phyloP scores from a whole-genome alignment of 1,284 basidiomycete species.

The Melampsora allii-populina region DNA sequence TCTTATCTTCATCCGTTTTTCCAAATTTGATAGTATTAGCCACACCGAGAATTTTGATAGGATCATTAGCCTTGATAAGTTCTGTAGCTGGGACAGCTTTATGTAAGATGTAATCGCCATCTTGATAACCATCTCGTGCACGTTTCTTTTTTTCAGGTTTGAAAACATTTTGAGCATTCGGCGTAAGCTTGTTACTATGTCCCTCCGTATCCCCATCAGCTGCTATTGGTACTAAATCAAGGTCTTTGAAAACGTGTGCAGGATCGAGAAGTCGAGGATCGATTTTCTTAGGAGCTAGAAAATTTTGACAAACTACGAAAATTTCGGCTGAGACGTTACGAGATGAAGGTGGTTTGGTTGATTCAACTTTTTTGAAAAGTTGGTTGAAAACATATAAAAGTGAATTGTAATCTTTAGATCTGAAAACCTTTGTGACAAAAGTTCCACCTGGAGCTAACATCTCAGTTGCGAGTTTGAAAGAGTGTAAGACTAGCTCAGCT shows the following conservation, averaged over 20 bases:
- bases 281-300: conserved; percentile 89
- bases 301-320: conserved; percentile 97
- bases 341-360: conserved; percentile 97
- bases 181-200: conserved; percentile 58
- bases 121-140: conserved; percentile 90
- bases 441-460: conserved; percentile 90
- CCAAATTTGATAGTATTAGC: conserved; percentile 78
- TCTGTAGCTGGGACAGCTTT: conserved; percentile 69
- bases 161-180: conserved; percentile 69
- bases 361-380: conserved; percentile 93
- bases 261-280: conserved; percentile 98
- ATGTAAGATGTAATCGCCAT: conserved; percentile 89
- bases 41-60: conserved; percentile 74
- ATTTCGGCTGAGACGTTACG: conserved; percentile 99
- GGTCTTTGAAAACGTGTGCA: conserved; percentile 95
- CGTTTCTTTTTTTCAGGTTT: conserved; percentile 95
- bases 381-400: conserved; percentile 99
- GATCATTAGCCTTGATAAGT: conserved; percentile 69
- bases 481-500: conserved; percentile 93
- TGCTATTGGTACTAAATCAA: conserved; percentile 54
- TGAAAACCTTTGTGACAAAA: conserved; percentile 98
- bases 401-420: conserved; percentile 97
- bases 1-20: conserved; percentile 76
- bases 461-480: conserved; percentile 92
- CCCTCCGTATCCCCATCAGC: conserved; percentile 43